Conservation (phyloP, 768 basidiomycete species). For the Leccinum aurantiacum region DNA sequence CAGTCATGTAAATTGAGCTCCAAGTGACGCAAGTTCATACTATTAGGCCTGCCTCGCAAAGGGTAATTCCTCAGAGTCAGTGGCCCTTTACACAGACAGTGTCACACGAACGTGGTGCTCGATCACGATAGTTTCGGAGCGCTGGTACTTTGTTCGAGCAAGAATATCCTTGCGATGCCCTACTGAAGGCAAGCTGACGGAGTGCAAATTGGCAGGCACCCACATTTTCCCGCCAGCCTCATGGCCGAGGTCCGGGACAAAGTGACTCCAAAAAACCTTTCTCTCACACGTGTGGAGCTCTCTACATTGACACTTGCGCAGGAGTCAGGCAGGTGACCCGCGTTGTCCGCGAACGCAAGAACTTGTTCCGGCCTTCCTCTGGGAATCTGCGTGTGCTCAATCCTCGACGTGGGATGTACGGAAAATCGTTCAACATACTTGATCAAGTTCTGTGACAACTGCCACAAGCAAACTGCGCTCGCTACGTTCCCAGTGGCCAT, state of each 20-base stretch:
- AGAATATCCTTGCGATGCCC: not conserved
- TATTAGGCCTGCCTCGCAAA: not conserved
- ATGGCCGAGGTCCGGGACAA: not conserved
- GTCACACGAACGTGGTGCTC: not conserved
- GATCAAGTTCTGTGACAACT: not conserved
- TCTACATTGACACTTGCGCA: not conserved
- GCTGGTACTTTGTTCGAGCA: not conserved
- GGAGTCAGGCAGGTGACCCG: not conserved
- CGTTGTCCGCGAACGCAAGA: not conserved
- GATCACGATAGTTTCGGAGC: not conserved
- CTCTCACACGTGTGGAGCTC: not conserved
- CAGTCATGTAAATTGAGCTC: not conserved
- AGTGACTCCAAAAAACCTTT: not conserved
- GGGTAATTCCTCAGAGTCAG: constrained; percentile 2
- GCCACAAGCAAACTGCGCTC: not conserved
- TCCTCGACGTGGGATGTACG: not conserved
- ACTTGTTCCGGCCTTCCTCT: not conserved
- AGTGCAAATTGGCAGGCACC: not conserved
- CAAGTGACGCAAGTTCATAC: not conserved
- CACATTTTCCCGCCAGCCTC: not conserved
- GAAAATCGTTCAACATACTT: not conserved
- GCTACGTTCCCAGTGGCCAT: not conserved
- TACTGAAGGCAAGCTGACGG: not conserved
- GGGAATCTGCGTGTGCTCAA: not conserved
- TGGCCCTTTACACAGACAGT: not conserved